Conservation (phyloP, 306 rosid species). For the Arachis stenosperma region DNA sequence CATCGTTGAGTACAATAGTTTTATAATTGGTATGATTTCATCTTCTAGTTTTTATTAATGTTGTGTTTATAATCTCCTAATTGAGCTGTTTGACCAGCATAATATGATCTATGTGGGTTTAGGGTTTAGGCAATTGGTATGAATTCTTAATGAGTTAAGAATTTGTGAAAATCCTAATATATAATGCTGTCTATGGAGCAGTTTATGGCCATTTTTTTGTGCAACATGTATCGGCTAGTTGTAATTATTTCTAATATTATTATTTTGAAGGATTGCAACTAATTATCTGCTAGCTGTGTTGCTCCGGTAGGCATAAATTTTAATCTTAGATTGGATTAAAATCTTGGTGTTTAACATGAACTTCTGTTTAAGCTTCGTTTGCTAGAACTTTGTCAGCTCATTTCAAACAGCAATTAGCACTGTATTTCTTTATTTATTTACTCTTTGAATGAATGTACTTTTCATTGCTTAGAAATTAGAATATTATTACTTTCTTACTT, state of each 20-base stretch:
- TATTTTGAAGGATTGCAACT: background rate
- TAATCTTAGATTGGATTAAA: constrained; percentile 6
- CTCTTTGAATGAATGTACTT: too few species aligned
- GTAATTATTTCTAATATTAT: too few species aligned
- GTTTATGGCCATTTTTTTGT: too few species aligned
- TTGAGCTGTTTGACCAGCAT: too few species aligned
- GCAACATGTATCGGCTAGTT: too few species aligned
- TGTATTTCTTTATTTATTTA: background rate
- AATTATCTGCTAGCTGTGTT: constrained; percentile 15
- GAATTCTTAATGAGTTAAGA: too few species aligned
- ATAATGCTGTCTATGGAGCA: too few species aligned
- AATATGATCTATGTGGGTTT: too few species aligned
- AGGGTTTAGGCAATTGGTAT: too few species aligned
- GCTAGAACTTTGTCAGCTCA: constrained; percentile 21
- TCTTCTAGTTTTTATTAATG: constrained; percentile 17
- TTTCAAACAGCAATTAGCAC: constrained; percentile 4
- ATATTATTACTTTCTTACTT: background rate
- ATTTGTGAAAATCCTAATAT: too few species aligned
- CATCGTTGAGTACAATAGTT: constrained; percentile 76
- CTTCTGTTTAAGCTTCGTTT: constrained; percentile 12
- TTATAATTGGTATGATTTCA: constrained; percentile 68
- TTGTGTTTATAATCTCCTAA: constrained; percentile 9
- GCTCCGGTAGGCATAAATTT: background rate
- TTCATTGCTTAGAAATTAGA: background rate
- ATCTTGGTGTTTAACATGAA: constrained; percentile 6